A percentile compares a stretch with the other conserved stretches of the same genome.
phyloP scores from a whole-genome alignment of 805 yeast species.

The Candida rishiriensis region DNA sequence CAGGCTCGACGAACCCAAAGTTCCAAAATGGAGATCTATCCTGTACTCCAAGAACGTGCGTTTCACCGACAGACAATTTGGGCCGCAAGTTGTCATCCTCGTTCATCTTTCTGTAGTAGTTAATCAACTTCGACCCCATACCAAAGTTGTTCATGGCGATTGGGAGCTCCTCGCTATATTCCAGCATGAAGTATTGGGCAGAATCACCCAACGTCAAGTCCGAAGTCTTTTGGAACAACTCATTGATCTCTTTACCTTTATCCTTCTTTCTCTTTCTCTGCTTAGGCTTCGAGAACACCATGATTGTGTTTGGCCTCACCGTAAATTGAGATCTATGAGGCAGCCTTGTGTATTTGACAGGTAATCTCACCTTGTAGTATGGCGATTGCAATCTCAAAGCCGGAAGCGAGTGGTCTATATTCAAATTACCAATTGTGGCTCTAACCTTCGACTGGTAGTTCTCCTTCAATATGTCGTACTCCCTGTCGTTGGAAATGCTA shows the following conservation, averaged over 20 bases:
- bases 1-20: constrained; percentile 93
- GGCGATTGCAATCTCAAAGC: constrained; percentile 87
- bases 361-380: constrained; percentile 73
- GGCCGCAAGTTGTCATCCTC: constrained; percentile 86
- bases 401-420: constrained; percentile 87
- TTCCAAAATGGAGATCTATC: constrained; percentile 98
- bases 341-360: constrained; percentile 63
- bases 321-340: constrained; percentile 78
- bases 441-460: constrained; percentile 90
- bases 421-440: constrained; percentile 84
- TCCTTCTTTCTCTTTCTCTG: constrained; percentile 84
- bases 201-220: constrained; percentile 85
- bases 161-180: constrained; percentile 89
- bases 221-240: constrained; percentile 62
- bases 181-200: constrained; percentile 71
- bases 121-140: constrained; percentile 91
- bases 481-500: constrained; percentile 83
- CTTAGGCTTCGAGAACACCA: constrained; percentile 72
- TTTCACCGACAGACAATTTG: constrained; percentile 85
- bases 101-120: constrained; percentile 80
- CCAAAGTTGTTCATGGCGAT: constrained; percentile 81
- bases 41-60: constrained; percentile 92
- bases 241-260: constrained; percentile 74
- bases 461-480: constrained; percentile 75
- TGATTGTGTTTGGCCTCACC: constrained; percentile 71